Conservation (phyloP, 768 basidiomycete species). For the Ramaria sp. region DNA sequence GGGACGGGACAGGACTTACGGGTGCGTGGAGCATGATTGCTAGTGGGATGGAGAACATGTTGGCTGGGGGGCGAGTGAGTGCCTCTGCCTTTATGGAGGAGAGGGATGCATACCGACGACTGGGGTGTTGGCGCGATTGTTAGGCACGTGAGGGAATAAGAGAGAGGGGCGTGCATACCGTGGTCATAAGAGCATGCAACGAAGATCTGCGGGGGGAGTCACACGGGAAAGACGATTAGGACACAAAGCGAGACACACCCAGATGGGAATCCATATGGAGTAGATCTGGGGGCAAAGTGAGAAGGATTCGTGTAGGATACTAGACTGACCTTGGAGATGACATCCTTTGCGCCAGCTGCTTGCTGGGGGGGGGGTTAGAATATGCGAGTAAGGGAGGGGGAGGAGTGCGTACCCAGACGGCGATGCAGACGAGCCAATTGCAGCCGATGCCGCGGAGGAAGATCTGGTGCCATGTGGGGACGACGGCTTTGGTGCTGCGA, state of each 20-base stretch:
- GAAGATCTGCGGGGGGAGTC: slow-evolving; percentile 37
- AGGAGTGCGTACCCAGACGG: slow-evolving; percentile 50
- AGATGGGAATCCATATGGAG: slow-evolving; percentile 65
- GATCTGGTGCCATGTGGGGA: slow-evolving; percentile 62
- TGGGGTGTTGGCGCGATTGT: slow-evolving; percentile 16
- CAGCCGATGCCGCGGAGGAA: slow-evolving; percentile 66
- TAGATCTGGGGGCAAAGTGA: slow-evolving; percentile 29
- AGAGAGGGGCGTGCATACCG: slow-evolving; percentile 27
- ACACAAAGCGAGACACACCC: slow-evolving; percentile 32
- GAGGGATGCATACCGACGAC: slow-evolving; percentile 27
- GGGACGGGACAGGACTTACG: slow-evolving; percentile 26
- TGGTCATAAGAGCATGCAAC: slow-evolving; percentile 65
- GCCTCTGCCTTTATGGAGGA: not conserved
- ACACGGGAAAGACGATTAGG: not conserved
- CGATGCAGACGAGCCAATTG: slow-evolving; percentile 67
- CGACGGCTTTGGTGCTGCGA: slow-evolving; percentile 46
- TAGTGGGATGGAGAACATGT: slow-evolving; percentile 66
- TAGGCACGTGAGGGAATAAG: not conserved
- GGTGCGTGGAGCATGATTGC: slow-evolving; percentile 61
- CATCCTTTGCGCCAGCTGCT: slow-evolving; percentile 56
- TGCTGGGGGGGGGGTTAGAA: slow-evolving; percentile 33
- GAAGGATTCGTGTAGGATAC: not conserved
- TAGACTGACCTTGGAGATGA: slow-evolving; percentile 46
- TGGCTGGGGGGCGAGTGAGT: slow-evolving; percentile 27
- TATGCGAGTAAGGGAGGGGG: not conserved